These are phyloP conservation scores for Jasminum sambac DNA, from an alignment of 257 asterid species.

Conservation along the genomic window DNA sequence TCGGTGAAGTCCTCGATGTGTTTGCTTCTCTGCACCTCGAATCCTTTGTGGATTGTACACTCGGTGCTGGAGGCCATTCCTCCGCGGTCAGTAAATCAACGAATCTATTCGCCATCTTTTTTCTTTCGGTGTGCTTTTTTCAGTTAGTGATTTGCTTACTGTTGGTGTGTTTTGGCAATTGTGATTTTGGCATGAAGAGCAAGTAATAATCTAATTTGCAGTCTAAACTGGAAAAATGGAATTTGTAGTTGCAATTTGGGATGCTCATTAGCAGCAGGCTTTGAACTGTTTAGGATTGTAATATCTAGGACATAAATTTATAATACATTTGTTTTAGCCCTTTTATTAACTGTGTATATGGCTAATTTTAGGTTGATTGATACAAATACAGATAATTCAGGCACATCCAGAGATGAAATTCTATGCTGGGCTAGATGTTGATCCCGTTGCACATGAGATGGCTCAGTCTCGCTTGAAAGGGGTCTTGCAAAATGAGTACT, in stretches of 20 bases:
- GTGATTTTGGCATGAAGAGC: not conserved
- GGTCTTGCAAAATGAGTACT: constrained; percentile 34
- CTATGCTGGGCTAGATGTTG: constrained; percentile 82
- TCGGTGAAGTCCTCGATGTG: constrained; percentile 83
- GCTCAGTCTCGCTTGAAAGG: constrained; percentile 54
- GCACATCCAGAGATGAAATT: constrained; percentile 86
- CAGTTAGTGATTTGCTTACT: not conserved
- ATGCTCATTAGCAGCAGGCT: not conserved
- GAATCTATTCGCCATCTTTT: not conserved
- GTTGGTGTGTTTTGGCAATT: not conserved
- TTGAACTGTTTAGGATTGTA: not conserved
- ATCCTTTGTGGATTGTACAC: constrained; percentile 92
- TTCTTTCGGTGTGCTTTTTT: not conserved
- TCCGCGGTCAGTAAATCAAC: constrained; percentile 51
- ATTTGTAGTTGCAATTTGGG: not conserved
- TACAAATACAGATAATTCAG: constrained; percentile 68
- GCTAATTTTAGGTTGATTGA: constrained; percentile 21
- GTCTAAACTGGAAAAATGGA: not conserved
- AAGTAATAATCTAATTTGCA: no score
- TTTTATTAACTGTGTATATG: not conserved
- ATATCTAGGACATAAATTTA: not conserved
- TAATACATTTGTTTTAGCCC: not conserved
- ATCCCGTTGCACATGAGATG: constrained; percentile 82
- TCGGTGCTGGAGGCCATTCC: constrained; percentile 96
- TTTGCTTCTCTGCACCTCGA: constrained; percentile 57